These are phyloP conservation scores for Serendipita sp. DNA, from an alignment of 768 basidiomycete genomes.

Conservation along the genomic window DNA sequence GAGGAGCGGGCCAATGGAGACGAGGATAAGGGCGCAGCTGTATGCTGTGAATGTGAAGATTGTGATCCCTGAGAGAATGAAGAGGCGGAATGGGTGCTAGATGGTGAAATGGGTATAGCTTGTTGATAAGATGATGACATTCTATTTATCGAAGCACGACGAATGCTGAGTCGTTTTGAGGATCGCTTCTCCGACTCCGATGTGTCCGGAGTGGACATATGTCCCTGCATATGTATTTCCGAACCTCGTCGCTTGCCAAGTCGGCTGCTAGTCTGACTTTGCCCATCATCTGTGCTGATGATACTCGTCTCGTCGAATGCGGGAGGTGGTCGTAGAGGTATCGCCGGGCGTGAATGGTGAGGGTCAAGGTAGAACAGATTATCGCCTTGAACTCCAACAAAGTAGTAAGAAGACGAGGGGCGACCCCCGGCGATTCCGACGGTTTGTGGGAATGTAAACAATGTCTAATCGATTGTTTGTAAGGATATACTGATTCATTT, in stretches of 20 bases:
- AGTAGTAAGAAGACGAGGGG: conserved; percentile 96
- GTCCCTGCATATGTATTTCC: neutral
- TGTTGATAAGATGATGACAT: conserved; percentile 1
- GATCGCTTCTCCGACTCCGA: neutral
- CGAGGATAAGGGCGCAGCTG: neutral
- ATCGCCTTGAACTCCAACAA: conserved; percentile 83
- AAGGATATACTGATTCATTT: neutral
- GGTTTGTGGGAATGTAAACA: conserved; percentile 89
- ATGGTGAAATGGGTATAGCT: neutral
- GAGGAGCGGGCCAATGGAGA: neutral
- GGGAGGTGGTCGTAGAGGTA: conserved; percentile 48
- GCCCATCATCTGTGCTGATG: conserved; percentile 1
- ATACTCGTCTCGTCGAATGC: conserved; percentile 12
- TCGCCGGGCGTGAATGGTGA: conserved; percentile 59
- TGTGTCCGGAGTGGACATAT: conserved; percentile 1
- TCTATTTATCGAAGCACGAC: neutral
- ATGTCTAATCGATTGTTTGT: conserved; percentile 28
- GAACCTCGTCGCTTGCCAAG: conserved; percentile 2
- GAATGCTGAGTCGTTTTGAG: conserved; percentile 3
- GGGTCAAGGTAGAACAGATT: conserved; percentile 74
- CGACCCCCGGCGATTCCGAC: conserved; percentile 95
- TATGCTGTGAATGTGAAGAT: neutral
- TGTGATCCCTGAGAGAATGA: neutral
- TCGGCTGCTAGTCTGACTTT: neutral
- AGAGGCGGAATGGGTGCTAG: neutral